Evolutionary conservation across 1,139 yeast species (phyloP).

Genomic region (Yamadazyma kanchanaburiensis): DNA sequence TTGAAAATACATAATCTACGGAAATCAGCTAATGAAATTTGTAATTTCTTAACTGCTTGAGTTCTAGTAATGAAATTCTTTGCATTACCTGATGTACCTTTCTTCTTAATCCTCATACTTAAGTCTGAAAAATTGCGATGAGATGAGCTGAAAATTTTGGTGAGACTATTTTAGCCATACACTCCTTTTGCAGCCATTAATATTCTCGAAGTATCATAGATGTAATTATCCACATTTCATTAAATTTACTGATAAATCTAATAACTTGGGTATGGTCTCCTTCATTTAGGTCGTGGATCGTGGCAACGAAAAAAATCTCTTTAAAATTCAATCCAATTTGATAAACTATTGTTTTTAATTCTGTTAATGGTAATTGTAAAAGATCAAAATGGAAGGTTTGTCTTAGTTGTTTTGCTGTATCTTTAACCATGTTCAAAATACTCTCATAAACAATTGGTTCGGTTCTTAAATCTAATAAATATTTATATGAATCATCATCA

Average conservation of each 20-base stretch:
- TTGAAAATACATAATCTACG: slow-evolving; percentile 96
- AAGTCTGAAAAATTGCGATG: slow-evolving; percentile 6
- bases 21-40: slow-evolving; percentile 95
- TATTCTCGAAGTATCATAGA: slow-evolving; percentile 9
- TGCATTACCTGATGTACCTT: slow-evolving; percentile 85
- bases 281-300: slow-evolving; percentile 1
- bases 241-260: slow-evolving; percentile 10
- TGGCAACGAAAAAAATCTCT: slow-evolving; percentile 8
- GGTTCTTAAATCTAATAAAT: too few species aligned
- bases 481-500: slow-evolving; percentile 9
- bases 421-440: too few species aligned
- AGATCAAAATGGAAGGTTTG: slow-evolving; percentile 6
- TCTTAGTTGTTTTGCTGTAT: too few species aligned
- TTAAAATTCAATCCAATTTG: slow-evolving; percentile 11
- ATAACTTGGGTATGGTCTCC: slow-evolving; percentile 3
- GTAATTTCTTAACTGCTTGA: slow-evolving; percentile 89
- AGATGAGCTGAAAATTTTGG: slow-evolving; percentile 11
- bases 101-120: slow-evolving; percentile 57
- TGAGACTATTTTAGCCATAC: not conserved
- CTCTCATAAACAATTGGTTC: too few species aligned
- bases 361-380: slow-evolving; percentile 11
- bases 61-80: slow-evolving; percentile 91
- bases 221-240: slow-evolving; percentile 15
- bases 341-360: slow-evolving; percentile 11
- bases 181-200: slow-evolving; percentile 2